phyloP scores from a whole-genome alignment of 768 basidiomycete genomes.

The Lentinula boryana region DNA sequence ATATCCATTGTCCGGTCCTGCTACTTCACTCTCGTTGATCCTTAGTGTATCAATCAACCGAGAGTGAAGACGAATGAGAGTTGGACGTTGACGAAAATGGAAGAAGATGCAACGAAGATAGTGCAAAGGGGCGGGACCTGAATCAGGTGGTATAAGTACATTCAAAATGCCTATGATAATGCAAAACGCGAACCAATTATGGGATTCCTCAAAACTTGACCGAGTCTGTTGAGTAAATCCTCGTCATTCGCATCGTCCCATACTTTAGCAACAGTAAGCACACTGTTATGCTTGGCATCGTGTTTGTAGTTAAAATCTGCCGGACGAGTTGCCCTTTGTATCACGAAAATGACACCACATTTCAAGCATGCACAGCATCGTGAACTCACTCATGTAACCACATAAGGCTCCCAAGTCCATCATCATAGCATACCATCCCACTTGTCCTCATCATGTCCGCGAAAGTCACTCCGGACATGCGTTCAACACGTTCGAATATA shows the following conservation, averaged over 20 bases:
- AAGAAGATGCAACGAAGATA: constrained; percentile 48
- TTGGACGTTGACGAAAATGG: constrained; percentile 30
- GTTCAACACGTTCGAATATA: constrained; percentile 44
- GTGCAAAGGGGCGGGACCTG: constrained; percentile 41
- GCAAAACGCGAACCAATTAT: constrained; percentile 24
- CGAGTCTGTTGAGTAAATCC: constrained; percentile 27
- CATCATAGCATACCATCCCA: constrained; percentile 58
- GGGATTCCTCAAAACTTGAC: constrained; percentile 19
- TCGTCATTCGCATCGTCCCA: constrained; percentile 38
- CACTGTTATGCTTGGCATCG: constrained; percentile 56
- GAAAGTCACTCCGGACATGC: constrained; percentile 27
- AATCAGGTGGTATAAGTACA: neutral
- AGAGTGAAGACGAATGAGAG: constrained; percentile 30
- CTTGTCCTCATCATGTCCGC: constrained; percentile 55
- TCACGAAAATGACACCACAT: neutral
- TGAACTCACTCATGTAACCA: constrained; percentile 71
- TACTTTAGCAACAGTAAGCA: constrained; percentile 51
- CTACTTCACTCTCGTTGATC: constrained; percentile 11
- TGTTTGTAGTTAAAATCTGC: constrained; percentile 80
- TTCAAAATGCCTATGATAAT: neutral
- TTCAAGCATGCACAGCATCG: neutral
- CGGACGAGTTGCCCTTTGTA: constrained; percentile 47
- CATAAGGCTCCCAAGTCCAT: constrained; percentile 42
- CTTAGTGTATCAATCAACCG: constrained; percentile 41
- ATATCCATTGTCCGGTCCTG: constrained; percentile 17